These are phyloP conservation scores for Dillenia turbinata DNA, from an alignment of 164 flowering plant species.

Conservation along the genomic window DNA sequence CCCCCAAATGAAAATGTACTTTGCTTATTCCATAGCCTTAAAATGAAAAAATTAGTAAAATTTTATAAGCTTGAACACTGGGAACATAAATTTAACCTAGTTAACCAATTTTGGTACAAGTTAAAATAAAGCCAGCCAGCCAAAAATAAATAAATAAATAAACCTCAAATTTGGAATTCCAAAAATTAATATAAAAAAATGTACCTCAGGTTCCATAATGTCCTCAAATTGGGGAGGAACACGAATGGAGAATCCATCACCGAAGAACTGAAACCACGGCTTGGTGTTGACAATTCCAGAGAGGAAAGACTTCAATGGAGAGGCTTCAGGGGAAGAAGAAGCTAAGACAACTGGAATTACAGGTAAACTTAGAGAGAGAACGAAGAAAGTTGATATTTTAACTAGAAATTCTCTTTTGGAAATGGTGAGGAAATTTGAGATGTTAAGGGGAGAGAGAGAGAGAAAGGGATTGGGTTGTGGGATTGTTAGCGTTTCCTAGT, in stretches of 20 bases:
- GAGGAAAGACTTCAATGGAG: slow-evolving; percentile 34
- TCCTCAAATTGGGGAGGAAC: slow-evolving; percentile 86
- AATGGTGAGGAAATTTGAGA: slow-evolving; percentile 7
- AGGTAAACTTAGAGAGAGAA: slow-evolving; percentile 22
- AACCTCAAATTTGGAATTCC: neutral
- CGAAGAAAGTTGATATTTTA: slow-evolving; percentile 33
- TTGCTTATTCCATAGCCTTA: no score
- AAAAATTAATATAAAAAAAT: neutral
- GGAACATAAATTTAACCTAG: no score
- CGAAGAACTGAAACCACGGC: slow-evolving; percentile 88
- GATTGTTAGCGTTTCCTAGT: neutral
- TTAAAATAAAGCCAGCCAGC: neutral
- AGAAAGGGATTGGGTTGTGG: slow-evolving; percentile 15
- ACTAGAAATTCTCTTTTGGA: slow-evolving; percentile 43
- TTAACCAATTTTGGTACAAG: no score
- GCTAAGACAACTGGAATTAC: slow-evolving; percentile 15
- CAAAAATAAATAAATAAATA: neutral
- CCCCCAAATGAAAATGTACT: no score
- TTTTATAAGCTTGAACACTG: no score
- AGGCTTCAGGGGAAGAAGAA: slow-evolving; percentile 16
- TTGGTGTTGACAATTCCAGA: slow-evolving; percentile 67
- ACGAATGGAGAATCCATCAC: slow-evolving; percentile 85
- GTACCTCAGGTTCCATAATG: slow-evolving; percentile 83
- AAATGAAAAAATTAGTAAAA: no score
- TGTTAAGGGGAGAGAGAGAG: slow-evolving; percentile 4